Conservation (phyloP, 192 early-diverging fungal species). For the Entophlyctis luteolus region DNA sequence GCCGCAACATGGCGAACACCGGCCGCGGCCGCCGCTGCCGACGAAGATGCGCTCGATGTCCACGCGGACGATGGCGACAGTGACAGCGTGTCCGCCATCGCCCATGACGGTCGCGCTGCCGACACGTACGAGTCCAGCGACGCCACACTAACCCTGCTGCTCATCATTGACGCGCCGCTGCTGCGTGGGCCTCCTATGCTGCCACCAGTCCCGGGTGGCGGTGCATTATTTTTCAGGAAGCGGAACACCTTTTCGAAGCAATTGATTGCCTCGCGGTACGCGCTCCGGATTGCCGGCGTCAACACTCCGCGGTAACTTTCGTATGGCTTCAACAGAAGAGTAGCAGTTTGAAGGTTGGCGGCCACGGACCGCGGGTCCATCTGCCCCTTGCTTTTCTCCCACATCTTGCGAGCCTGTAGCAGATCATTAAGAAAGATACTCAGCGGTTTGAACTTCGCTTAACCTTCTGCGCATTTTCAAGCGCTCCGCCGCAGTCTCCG, state of each 20-base stretch:
- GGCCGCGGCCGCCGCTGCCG: neutral
- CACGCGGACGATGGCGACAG: neutral
- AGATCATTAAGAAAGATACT: too few relatives aligned
- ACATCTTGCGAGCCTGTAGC: constrained; percentile 30
- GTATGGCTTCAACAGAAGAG: constrained; percentile 42
- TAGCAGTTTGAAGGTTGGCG: constrained; percentile 42
- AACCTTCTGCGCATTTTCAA: constrained; percentile 37
- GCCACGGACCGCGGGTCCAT: constrained; percentile 44
- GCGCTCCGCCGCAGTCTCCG: constrained; percentile 44
- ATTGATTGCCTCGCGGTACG: constrained; percentile 46
- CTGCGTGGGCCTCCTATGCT: neutral
- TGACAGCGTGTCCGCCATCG: neutral
- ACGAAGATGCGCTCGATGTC: neutral
- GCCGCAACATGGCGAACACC: neutral
- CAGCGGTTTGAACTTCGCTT: too few relatives aligned
- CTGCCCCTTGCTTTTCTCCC: constrained; percentile 40
- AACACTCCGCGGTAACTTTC: constrained; percentile 34
- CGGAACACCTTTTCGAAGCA: constrained; percentile 53
- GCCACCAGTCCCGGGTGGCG: neutral
- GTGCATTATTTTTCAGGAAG: constrained; percentile 28
- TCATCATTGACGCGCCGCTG: constrained; percentile 6
- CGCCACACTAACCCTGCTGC: constrained; percentile 2
- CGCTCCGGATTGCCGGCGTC: constrained; percentile 38
- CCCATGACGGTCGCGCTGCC: too few relatives aligned
- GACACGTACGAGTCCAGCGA: constrained; percentile 8